phyloP scores from a whole-genome alignment of 1,284 basidiomycete genomes.

The Peniophora sp. region DNA sequence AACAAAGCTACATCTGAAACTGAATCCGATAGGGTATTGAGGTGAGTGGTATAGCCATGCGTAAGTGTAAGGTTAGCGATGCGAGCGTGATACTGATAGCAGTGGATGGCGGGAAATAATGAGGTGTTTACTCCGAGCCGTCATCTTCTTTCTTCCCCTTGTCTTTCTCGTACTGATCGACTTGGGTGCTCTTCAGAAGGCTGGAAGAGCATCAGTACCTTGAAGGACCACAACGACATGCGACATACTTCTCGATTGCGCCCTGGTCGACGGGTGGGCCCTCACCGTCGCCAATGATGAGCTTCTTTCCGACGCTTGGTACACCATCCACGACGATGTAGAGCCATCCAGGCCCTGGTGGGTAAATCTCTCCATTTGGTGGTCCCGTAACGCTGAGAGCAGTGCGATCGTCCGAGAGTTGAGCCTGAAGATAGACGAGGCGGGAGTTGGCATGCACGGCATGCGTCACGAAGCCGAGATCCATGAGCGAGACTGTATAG shows the following conservation, averaged over 20 bases:
- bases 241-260: conserved; percentile 48
- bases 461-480: conserved; percentile 73
- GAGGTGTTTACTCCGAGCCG: conserved; percentile 12
- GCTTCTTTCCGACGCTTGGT: conserved; percentile 56
- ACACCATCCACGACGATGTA: conserved; percentile 64
- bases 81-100: background rate
- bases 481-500: conserved; percentile 62
- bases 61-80: background rate
- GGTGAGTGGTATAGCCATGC: no score
- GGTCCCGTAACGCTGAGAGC: conserved; percentile 48
- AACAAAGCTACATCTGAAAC: no score
- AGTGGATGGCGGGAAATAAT: no score
- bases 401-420: conserved; percentile 25
- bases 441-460: conserved; percentile 73
- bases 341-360: conserved; percentile 77
- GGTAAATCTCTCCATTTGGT: conserved; percentile 57
- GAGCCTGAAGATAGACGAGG: conserved; percentile 53
- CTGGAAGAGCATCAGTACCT: conserved; percentile 16
- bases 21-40: no score
- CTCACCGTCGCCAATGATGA: conserved; percentile 65
- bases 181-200: conserved; percentile 33
- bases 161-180: conserved; percentile 44
- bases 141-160: conserved; percentile 21
- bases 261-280: conserved; percentile 48
- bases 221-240: background rate